Evolutionary conservation across 257 asterid species (phyloP).

Genomic region (Henckelia pumila): DNA sequence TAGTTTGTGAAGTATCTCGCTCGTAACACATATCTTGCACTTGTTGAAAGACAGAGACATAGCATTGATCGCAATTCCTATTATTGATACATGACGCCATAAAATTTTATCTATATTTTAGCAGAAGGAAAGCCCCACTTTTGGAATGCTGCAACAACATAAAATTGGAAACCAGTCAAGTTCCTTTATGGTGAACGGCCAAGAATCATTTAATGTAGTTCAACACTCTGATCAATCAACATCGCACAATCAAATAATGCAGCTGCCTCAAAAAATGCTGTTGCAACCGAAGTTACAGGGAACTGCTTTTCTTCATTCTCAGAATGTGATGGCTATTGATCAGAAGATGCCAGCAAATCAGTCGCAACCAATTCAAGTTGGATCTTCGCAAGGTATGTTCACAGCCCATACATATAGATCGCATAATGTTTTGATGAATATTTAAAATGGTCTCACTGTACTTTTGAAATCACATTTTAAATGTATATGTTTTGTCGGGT

Average conservation of each 20-base stretch:
- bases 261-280: conserved; percentile 6
- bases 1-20: not conserved
- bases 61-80: not conserved
- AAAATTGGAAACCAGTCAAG: conserved; percentile 18
- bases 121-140: not conserved
- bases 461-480: not conserved
- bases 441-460: not conserved
- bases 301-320: conserved; percentile 30
- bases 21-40: too few species aligned
- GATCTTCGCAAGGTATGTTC: conserved; percentile 25
- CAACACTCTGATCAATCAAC: conserved; percentile 26
- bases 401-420: not conserved
- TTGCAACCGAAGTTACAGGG: conserved; percentile 20
- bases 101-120: not conserved
- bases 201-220: conserved; percentile 21
- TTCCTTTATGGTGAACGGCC: conserved; percentile 22
- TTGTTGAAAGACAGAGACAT: too few species aligned
- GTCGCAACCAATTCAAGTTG: conserved; percentile 17
- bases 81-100: not conserved
- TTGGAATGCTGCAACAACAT: conserved; percentile 18
- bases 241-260: conserved; percentile 19
- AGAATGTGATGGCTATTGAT: conserved; percentile 23
- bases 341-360: conserved; percentile 26
- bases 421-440: conserved; percentile 1
- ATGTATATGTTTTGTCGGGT: not conserved